phyloP scores from a whole-genome alignment of 305 asterid species.

The Nicotiana rustica region DNA sequence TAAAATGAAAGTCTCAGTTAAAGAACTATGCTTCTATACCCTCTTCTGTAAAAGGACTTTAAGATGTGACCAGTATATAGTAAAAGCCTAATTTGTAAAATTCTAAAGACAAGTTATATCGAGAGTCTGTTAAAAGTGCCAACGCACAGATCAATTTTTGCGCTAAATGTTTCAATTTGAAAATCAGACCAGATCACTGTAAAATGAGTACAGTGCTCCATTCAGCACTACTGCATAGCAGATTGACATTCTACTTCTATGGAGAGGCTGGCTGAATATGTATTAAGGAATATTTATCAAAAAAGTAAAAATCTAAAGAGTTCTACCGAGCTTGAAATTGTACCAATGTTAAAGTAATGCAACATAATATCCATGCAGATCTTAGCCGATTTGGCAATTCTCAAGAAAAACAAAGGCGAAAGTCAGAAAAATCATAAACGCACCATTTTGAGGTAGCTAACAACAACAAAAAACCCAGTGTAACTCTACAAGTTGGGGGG shows the following conservation, averaged over 20 bases:
- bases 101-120: neutral
- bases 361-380: neutral
- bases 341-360: neutral
- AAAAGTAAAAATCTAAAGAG: neutral
- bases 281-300: neutral
- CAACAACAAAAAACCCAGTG: too few species aligned
- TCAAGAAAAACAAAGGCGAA: neutral
- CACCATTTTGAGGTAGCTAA: neutral
- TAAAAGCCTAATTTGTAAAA: neutral
- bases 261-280: neutral
- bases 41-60: neutral
- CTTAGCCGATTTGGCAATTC: neutral
- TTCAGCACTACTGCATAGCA: neutral
- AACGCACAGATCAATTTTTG: neutral
- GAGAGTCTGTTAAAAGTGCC: neutral
- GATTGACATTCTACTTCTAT: neutral
- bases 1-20: neutral
- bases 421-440: neutral
- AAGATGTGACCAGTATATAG: neutral
- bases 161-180: neutral
- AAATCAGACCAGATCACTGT: neutral
- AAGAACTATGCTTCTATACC: neutral
- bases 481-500: too few species aligned
- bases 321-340: neutral
- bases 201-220: neutral